Conservation (phyloP, 768 basidiomycete genomes). For the Suillus decipiens region DNA sequence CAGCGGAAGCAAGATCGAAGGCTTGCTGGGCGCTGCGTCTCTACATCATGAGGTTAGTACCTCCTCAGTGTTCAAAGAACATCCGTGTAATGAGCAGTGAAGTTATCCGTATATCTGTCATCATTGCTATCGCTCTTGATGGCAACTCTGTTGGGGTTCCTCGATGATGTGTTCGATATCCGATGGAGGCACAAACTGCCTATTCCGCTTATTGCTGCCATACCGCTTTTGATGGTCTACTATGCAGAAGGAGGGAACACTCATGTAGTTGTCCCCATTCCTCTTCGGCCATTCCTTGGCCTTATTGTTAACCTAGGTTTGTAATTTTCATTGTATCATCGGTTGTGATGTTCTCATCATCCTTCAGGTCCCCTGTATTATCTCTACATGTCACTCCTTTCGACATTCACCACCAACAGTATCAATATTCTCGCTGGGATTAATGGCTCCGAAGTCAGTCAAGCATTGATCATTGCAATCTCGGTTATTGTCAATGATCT, state of each 20-base stretch:
- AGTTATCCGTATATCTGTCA: constrained; percentile 93
- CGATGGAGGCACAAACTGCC: constrained; percentile 98
- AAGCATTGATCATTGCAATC: constrained; percentile 88
- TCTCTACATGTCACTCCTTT: constrained; percentile 92
- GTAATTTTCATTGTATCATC: constrained; percentile 22
- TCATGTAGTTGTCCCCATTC: constrained; percentile 89
- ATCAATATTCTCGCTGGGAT: constrained; percentile 99
- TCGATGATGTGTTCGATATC: constrained; percentile 98
- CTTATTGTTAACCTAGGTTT: constrained; percentile 86
- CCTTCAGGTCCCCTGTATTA: constrained; percentile 88
- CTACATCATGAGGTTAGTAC: constrained; percentile 72
- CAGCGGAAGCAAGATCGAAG: constrained; percentile 49
- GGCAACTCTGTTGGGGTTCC: constrained; percentile 91
- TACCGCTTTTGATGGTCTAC: constrained; percentile 95
- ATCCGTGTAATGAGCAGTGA: neutral
- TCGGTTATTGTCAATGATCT: constrained; percentile 93
- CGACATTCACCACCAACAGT: constrained; percentile 95
- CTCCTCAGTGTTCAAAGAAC: neutral
- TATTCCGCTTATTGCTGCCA: constrained; percentile 93
- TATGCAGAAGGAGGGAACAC: constrained; percentile 94
- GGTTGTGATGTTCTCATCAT: constrained; percentile 10
- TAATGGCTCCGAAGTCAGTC: constrained; percentile 94
- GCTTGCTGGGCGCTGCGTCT: constrained; percentile 44
- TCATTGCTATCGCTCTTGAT: constrained; percentile 90
- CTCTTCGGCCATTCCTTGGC: constrained; percentile 70